Evolutionary conservation across 257 asterid genomes (phyloP), one percentile per base, ranked within the genome.

Genomic region (Nicotiana tomentosiformis): DNA sequence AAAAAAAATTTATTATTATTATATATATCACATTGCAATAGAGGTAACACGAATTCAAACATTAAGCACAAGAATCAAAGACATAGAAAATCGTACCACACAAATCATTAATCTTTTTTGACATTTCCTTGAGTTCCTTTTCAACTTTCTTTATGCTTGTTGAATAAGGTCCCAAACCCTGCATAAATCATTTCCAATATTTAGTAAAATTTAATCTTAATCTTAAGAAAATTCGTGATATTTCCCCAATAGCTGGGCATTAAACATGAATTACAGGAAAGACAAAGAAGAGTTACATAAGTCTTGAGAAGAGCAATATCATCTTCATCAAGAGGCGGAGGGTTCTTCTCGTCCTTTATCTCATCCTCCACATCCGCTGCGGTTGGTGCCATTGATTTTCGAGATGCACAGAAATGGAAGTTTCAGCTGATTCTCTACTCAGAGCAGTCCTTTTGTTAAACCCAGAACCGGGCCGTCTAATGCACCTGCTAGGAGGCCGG

Each of bases 111-210:
- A 94, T 94, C 90, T 93, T 92, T 88, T 94, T 93, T 0, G 97
- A 94, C 98, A 89, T 91, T 29, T 93, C 98, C 89, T 94, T 94
- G 78, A 93, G 92, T 82, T 94, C 98, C 88, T 94, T 94, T 91
- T 93, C 97, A 10, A 78, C 90, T 85, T 91, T 91, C 92, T 94
- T 94, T 87, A 93, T 94, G 92, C 95, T 89, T 7, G 84, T 89
- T 0, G 95, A 91, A 85, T 94, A 94, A 76, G 98, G 97, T 82
- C 98, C 98, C 90, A 91, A 84, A 1, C 97, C 98, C 98, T 94
- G 91, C 78, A 84, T 14, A 82, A 11, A 82, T 46, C 70, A 84
- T 70, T 39, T 55, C 60, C 60, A 55, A 3, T 5, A 14, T 4
- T 55, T 15, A 55, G 60, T 4, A 55, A 55, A 4, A 55, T 1